Conservation (phyloP, 805 yeast species). For the Nakazawaea siamensis region DNA sequence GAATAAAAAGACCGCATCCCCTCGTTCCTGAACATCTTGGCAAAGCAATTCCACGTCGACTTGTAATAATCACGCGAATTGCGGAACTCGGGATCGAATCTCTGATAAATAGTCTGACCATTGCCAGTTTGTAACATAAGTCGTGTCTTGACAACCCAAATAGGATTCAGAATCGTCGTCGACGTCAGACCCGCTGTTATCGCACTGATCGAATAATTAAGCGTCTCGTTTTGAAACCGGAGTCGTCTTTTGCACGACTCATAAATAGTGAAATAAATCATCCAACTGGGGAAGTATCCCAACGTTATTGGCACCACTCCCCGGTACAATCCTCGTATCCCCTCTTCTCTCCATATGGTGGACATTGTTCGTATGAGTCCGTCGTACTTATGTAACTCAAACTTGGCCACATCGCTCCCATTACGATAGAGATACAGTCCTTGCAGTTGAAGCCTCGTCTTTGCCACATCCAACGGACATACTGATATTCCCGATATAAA, state of each 20-base stretch:
- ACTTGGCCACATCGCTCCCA: constrained; percentile 4
- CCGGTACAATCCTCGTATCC: constrained; percentile 73
- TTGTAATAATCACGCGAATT: constrained; percentile 38
- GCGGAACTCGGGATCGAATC: constrained; percentile 16
- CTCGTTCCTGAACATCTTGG: constrained; percentile 68
- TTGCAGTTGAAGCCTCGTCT: constrained; percentile 90
- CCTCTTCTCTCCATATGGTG: constrained; percentile 70
- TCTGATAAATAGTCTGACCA: constrained; percentile 29
- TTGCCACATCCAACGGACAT: constrained; percentile 94
- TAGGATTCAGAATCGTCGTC: constrained; percentile 83
- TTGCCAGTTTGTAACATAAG: constrained; percentile 74
- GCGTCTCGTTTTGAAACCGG: constrained; percentile 17
- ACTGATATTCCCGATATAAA: constrained; percentile 82
- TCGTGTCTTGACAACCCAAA: constrained; percentile 96
- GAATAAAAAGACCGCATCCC: constrained; percentile 79
- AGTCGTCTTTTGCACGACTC: constrained; percentile 53
- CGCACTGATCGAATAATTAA: constrained; percentile 48
- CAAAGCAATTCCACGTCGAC: constrained; percentile 80
- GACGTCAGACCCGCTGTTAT: constrained; percentile 84
- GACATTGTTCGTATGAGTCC: constrained; percentile 59
- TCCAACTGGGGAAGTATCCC: constrained; percentile 98
- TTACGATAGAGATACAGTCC: constrained; percentile 36
- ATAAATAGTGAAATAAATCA: constrained; percentile 86
- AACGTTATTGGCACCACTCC: constrained; percentile 88
- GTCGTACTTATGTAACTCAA: constrained; percentile 27